Evolutionary conservation across 2,329 filamentous ascomycete genomes (phyloP).

Genomic region (Exophiala sp.): DNA sequence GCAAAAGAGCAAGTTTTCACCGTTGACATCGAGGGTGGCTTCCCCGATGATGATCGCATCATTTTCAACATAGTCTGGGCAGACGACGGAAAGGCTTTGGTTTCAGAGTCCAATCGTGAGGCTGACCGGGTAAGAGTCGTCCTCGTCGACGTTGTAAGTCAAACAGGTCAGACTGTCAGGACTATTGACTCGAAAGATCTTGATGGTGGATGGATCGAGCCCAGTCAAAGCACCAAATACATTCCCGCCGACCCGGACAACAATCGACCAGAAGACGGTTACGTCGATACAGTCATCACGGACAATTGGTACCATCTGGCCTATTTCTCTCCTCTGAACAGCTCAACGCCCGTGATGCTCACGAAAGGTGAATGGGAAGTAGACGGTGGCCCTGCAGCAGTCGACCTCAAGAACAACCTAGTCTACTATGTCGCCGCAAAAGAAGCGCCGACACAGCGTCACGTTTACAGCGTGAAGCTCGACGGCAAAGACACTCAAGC

Average conservation of each 20-base stretch:
- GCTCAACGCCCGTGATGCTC: slow-evolving; percentile 74
- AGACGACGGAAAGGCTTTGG: slow-evolving; percentile 70
- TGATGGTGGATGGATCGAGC: slow-evolving; percentile 98
- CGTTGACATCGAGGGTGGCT: slow-evolving; percentile 73
- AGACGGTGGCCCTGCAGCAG: slow-evolving; percentile 73
- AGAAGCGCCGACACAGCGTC: slow-evolving; percentile 81
- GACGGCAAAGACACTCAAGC: slow-evolving; percentile 70
- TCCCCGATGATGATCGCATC: slow-evolving; percentile 75
- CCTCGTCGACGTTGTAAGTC: slow-evolving; percentile 71
- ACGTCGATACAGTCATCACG: slow-evolving; percentile 85
- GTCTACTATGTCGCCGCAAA: slow-evolving; percentile 90
- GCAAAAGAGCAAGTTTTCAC: slow-evolving; percentile 72
- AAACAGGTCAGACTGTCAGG: slow-evolving; percentile 74
- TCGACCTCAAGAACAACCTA: slow-evolving; percentile 79
- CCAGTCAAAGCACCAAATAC: slow-evolving; percentile 78
- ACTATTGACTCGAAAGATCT: slow-evolving; percentile 74
- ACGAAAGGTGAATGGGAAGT: slow-evolving; percentile 93
- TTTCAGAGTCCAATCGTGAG: slow-evolving; percentile 91
- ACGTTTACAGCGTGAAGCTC: slow-evolving; percentile 84
- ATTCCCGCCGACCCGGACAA: slow-evolving; percentile 78
- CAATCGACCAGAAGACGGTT: slow-evolving; percentile 77
- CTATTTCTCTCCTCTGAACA: slow-evolving; percentile 88
- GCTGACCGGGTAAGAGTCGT: slow-evolving; percentile 87
- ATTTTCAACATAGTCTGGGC: slow-evolving; percentile 95
- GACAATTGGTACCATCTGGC: slow-evolving; percentile 86